Evolutionary conservation across 306 rosid genomes (phyloP).

Genomic region (Cicer cuneatum): DNA sequence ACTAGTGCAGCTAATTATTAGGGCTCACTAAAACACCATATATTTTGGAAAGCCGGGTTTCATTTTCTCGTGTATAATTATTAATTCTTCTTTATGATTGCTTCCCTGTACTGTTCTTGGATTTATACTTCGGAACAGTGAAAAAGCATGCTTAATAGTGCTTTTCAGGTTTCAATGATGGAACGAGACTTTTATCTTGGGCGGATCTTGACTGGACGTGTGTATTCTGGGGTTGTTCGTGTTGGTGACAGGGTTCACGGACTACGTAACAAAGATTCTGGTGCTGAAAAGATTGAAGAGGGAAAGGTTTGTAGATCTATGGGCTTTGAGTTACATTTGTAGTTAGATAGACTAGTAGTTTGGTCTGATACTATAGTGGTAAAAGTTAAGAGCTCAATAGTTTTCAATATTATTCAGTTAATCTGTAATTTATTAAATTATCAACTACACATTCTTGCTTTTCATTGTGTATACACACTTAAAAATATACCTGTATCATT

Average conservation of each 20-base stretch:
- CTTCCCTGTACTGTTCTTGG: constrained; percentile 11
- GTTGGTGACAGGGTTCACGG: constrained; percentile 94
- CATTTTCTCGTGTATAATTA: constrained; percentile 23
- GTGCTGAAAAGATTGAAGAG: constrained; percentile 82
- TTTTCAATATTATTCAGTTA: constrained; percentile 8
- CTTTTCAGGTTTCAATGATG: constrained; percentile 96
- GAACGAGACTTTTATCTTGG: constrained; percentile 92
- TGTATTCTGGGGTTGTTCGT: constrained; percentile 77
- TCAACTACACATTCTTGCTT: constrained; percentile 13
- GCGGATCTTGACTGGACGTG: constrained; percentile 89
- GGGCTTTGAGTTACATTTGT: constrained; percentile 33
- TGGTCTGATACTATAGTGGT: constrained; percentile 4
- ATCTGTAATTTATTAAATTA: constrained; percentile 14
- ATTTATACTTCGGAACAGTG: constrained; percentile 45
- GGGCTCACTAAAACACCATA: background rate
- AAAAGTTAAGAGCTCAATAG: constrained; percentile 30
- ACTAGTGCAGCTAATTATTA: constrained; percentile 14
- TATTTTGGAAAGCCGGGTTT: constrained; percentile 34
- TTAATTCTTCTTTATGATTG: constrained; percentile 22
- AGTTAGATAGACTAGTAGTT: background rate
- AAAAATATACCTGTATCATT: background rate
- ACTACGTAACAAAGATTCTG: constrained; percentile 74
- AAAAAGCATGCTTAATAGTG: constrained; percentile 57
- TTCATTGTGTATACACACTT: constrained; percentile 12
- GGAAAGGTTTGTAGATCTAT: constrained; percentile 74